Conservation (phyloP, 2,329 filamentous ascomycete species). For the Colletotrichum orbiculare region DNA sequence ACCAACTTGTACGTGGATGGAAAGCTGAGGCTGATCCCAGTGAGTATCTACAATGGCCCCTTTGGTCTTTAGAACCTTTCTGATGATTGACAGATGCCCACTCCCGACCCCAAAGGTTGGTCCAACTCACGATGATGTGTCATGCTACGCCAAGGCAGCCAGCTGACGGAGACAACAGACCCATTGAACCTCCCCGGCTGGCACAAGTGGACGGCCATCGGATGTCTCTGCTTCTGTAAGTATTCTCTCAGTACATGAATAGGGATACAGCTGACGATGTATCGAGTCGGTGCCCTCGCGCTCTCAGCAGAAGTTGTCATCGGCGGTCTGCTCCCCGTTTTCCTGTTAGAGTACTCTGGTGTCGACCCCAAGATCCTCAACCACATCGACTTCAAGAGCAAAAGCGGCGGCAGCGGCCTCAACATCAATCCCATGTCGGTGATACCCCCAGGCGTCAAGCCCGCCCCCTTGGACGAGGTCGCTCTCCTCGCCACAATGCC, state of each 20-base stretch:
- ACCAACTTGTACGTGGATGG: slow-evolving; percentile 39
- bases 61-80: not conserved
- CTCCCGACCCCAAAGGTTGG: slow-evolving; percentile 45
- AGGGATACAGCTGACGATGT: not conserved
- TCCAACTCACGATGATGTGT: not conserved
- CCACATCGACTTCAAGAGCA: slow-evolving; percentile 36
- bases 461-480: slow-evolving; percentile 44
- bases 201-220: slow-evolving; percentile 46
- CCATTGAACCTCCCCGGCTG: slow-evolving; percentile 45
- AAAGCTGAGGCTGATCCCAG: slow-evolving; percentile 39
- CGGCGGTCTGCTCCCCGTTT: slow-evolving; percentile 46
- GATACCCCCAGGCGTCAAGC: slow-evolving; percentile 39
- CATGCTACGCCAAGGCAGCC: not conserved
- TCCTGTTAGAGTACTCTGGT: slow-evolving; percentile 48
- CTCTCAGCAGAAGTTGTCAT: slow-evolving; percentile 43
- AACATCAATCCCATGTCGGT: slow-evolving; percentile 41
- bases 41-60: slow-evolving; percentile 13
- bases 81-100: slow-evolving; percentile 38
- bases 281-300: slow-evolving; percentile 43
- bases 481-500: slow-evolving; percentile 47
- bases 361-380: slow-evolving; percentile 44
- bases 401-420: slow-evolving; percentile 39
- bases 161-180: slow-evolving; percentile 35
- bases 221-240: slow-evolving; percentile 44
- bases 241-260: not conserved